phyloP scores from a whole-genome alignment of 176 grass and related monocot species.

The Miscanthus lutarioriparius region DNA sequence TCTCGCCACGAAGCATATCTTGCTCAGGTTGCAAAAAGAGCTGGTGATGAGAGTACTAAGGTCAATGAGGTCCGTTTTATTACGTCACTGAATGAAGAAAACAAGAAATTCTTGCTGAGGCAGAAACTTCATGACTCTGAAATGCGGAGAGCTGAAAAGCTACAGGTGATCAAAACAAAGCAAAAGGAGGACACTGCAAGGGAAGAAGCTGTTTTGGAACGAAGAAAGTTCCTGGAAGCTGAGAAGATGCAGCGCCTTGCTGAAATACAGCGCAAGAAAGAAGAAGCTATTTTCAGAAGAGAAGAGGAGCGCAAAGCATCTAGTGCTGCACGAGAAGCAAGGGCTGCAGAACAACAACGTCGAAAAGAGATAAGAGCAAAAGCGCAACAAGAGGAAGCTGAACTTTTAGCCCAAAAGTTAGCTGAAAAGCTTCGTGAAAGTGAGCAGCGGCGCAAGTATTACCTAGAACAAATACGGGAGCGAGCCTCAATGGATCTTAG shows the following conservation, averaged over 20 bases:
- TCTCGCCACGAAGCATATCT: conserved; percentile 93
- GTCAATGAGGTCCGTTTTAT: conserved; percentile 99
- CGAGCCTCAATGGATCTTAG: conserved; percentile 99
- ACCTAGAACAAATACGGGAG: conserved; percentile 99
- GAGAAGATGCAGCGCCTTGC: conserved; percentile 97
- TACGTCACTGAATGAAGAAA: conserved; percentile 96
- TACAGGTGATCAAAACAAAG: conserved; percentile 96
- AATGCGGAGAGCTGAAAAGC: conserved; percentile 96
- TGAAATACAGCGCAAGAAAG: conserved; percentile 96
- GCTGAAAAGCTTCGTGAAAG: conserved; percentile 97
- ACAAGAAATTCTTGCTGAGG: conserved; percentile 90
- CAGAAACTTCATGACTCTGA: conserved; percentile 97
- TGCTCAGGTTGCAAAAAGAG: conserved; percentile 88
- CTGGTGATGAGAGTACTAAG: conserved; percentile 97
- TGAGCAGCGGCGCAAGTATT: conserved; percentile 94
- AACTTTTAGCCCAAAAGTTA: conserved; percentile 91
- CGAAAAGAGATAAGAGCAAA: conserved; percentile 98
- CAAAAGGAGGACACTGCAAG: conserved; percentile 98
- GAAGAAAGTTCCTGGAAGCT: conserved; percentile 93
- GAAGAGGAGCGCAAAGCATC: conserved; percentile 99
- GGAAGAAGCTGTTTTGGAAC: conserved; percentile 98
- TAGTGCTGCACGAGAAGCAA: conserved; percentile 91
- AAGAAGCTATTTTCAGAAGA: conserved; percentile 95
- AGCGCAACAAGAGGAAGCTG: conserved; percentile 91
- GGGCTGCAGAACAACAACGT: conserved; percentile 79